phyloP scores from a whole-genome alignment of 331 rosid genomes.

The Stylosanthes scabra region DNA sequence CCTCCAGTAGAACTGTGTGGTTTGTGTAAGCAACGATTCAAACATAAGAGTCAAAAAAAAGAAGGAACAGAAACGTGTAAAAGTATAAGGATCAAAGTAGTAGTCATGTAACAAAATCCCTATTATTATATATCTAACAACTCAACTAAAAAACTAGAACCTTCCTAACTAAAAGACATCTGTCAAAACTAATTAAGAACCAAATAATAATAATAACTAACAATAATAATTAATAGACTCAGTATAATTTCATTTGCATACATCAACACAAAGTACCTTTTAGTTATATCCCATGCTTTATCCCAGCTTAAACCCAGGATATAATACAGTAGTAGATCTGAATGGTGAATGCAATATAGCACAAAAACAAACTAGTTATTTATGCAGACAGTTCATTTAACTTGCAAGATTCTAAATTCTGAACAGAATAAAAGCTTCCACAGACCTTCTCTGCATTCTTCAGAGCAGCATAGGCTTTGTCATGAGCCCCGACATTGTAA shows the following conservation, averaged over 20 bases:
- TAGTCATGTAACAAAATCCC: slow-evolving; percentile 5
- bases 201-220: too few relatives aligned
- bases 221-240: too few relatives aligned
- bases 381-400: slow-evolving; percentile 12
- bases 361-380: slow-evolving; percentile 9
- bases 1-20: slow-evolving; percentile 97
- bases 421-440: neutral
- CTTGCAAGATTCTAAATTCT: slow-evolving; percentile 6
- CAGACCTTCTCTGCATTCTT: slow-evolving; percentile 90
- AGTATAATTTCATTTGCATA: too few relatives aligned
- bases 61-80: slow-evolving; percentile 4
- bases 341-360: slow-evolving; percentile 35
- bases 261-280: slow-evolving; percentile 70
- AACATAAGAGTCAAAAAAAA: slow-evolving; percentile 30
- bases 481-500: slow-evolving; percentile 84
- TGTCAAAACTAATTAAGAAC: too few relatives aligned
- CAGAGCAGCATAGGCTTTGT: slow-evolving; percentile 71
- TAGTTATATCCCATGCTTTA: slow-evolving; percentile 91
- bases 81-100: slow-evolving; percentile 14
- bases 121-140: too few relatives aligned
- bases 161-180: too few relatives aligned
- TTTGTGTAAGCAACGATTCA: slow-evolving; percentile 96
- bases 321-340: slow-evolving; percentile 88
- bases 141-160: too few relatives aligned
- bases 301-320: slow-evolving; percentile 96